Evolutionary conservation across 2,329 filamentous ascomycete genomes (phyloP), one percentile per base, ranked within the genome.

Genomic region (Huntiella savannae): DNA sequence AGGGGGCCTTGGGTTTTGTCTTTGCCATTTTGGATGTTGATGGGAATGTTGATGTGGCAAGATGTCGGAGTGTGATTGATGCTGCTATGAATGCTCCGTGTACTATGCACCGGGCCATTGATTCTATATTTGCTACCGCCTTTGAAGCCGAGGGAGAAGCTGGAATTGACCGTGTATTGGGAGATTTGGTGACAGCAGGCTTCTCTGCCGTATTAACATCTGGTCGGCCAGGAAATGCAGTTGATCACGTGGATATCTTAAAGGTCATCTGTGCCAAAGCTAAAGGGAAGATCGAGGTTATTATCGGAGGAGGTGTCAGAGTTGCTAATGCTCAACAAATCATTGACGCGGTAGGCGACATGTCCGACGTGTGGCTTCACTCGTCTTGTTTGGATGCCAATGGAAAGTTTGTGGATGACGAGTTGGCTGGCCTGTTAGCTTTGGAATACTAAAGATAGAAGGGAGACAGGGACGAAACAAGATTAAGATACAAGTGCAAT

Each of bases 91-190:
- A 66, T 2, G 62, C 63, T 32, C 56, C 55, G 12, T 67, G 66
- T 51, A 63, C 71, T n/a, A 69, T 75, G 51, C 71, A 74, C 55
- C 65, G 72, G 12, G 72, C 72, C 2, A 72, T 73, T 49, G 72
- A 76, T 53, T 59, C 62, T 13, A 57, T 73, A 8, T 53, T 69
- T 3, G 56, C 49, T 7, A 40, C 52, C 33, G 48, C 52, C 6
- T 51, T 53, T 40, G 43, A 47, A 6, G 53, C 52, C 17, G 16
- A 38, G 4, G 56, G 37, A 11, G 33, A 19, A 6, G 32, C 36
- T 2, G 42, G 36, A 15, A 33, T 45, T 0, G 35, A 32, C 52
- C 48, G 32, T 2, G 58, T 58, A 1, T 54, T 73, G 22, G 53
- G 57, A 4, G 54, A 55, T 5, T 53, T 74, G 10, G 52, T 53